Evolutionary conservation across 306 rosid species (phyloP).

Genomic region (cucumber (Cucumis sativus)): DNA sequence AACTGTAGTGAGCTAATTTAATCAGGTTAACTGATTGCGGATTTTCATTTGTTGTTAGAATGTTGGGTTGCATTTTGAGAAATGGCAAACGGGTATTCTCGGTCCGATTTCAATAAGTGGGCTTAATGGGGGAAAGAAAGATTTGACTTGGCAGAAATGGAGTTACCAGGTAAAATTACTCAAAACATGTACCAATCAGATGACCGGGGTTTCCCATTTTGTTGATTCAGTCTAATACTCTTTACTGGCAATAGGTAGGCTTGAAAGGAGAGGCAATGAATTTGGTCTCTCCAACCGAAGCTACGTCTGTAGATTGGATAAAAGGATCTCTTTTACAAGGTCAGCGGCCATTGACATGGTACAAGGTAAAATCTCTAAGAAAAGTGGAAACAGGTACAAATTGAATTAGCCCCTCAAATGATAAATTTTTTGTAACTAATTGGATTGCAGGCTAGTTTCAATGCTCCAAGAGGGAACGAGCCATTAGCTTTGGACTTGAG

Average conservation of each 20-base stretch:
- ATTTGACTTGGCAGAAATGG: conserved; percentile 70
- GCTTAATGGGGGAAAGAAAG: conserved; percentile 54
- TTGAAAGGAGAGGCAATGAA: conserved; percentile 75
- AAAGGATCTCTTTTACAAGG: conserved; percentile 30
- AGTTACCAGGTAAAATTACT: conserved; percentile 55
- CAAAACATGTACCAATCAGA: neutral
- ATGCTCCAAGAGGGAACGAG: conserved; percentile 60
- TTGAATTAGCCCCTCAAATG: neutral
- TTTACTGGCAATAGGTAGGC: conserved; percentile 48
- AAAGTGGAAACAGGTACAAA: neutral
- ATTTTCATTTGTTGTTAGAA: conserved; percentile 34
- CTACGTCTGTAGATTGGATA: conserved; percentile 63
- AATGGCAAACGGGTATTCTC: conserved; percentile 62
- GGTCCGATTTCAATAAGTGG: conserved; percentile 76
- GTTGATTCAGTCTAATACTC: neutral
- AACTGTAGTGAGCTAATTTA: neutral
- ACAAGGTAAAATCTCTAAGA: conserved; percentile 35
- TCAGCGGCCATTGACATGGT: conserved; percentile 73
- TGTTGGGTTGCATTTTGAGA: conserved; percentile 68
- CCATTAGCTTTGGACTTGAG: conserved; percentile 78
- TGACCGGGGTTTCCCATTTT: neutral
- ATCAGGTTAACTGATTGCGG: neutral
- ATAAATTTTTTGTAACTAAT: neutral
- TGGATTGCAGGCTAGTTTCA: conserved; percentile 60
- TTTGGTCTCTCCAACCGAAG: conserved; percentile 50